Conservation (phyloP, 352 stramenopile genomes). For the Chrysophaeum taylorii region DNA sequence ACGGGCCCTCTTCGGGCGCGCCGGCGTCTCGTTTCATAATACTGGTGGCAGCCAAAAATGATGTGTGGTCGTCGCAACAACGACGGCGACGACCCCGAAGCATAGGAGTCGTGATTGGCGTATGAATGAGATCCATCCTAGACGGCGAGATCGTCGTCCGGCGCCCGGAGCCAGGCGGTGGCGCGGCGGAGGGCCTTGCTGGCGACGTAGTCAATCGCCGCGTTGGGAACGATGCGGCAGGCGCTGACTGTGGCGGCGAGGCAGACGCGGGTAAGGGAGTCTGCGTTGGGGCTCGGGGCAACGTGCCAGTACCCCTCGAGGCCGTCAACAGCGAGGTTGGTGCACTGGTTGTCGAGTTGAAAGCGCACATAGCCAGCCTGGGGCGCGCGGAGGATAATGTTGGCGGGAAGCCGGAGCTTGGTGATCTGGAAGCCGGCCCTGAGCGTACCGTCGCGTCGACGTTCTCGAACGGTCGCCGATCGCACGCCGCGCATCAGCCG, state of each 20-base stretch:
- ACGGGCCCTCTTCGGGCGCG: too few species aligned
- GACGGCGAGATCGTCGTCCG: too few species aligned
- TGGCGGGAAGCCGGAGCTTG: conserved; percentile 4
- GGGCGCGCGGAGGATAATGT: neutral
- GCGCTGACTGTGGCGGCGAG: neutral
- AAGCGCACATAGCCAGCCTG: neutral
- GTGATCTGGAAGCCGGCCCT: neutral
- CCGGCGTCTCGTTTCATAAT: too few species aligned
- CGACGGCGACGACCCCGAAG: too few species aligned
- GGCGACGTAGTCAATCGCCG: conserved; percentile 4
- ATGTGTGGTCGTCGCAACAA: too few species aligned
- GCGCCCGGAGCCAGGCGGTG: neutral
- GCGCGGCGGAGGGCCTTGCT: neutral
- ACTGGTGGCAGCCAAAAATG: too few species aligned
- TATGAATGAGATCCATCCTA: too few species aligned
- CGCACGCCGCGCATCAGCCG: neutral
- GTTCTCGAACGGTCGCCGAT: neutral
- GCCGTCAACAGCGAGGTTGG: neutral
- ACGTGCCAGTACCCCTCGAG: conserved; percentile 1
- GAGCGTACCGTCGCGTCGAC: too few species aligned
- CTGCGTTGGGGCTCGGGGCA: neutral
- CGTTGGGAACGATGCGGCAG: neutral
- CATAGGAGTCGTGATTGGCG: too few species aligned
- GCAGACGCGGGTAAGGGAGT: neutral
- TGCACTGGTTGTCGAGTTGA: neutral